phyloP scores from a whole-genome alignment of 129 eudicot genomes.

The Logfia minima region DNA sequence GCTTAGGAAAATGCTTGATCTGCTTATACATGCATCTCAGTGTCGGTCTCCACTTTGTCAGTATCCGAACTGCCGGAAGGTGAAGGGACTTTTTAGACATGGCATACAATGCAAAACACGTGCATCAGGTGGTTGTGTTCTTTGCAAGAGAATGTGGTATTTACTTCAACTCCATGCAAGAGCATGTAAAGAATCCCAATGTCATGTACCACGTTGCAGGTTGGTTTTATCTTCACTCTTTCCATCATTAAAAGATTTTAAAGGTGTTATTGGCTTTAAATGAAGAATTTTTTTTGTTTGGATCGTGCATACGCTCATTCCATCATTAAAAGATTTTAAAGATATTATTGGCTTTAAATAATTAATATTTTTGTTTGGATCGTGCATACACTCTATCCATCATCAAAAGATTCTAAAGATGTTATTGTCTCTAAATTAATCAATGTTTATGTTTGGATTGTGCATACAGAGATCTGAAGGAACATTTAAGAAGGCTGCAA shows the following conservation, averaged over 20 bases:
- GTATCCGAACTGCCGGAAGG: slow-evolving; percentile 85
- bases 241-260: background rate
- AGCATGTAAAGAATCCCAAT: slow-evolving; percentile 89
- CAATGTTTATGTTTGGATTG: slow-evolving; percentile 2
- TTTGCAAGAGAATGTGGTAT: slow-evolving; percentile 96
- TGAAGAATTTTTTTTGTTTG: background rate
- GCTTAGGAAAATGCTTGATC: slow-evolving; percentile 95
- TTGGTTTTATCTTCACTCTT: slow-evolving; percentile 20
- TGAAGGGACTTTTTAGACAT: slow-evolving; percentile 94
- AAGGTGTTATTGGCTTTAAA: background rate
- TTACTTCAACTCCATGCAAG: slow-evolving; percentile 96
- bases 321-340: background rate
- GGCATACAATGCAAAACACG: slow-evolving; percentile 74
- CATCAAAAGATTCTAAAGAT: background rate
- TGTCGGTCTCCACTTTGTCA: slow-evolving; percentile 81
- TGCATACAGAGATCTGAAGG: slow-evolving; percentile 74
- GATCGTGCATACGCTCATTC: slow-evolving; percentile 15
- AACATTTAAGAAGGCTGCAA: slow-evolving; percentile 73
- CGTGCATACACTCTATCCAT: background rate
- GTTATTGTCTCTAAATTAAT: background rate
- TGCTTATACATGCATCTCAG: slow-evolving; percentile 89
- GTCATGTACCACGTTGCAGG: slow-evolving; percentile 98
- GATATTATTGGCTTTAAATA: background rate
- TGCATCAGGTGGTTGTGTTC: slow-evolving; percentile 82
- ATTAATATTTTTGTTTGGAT: background rate